Evolutionary conservation across 2,329 filamentous ascomycete genomes (phyloP).

Genomic region (Fusarium decemcellulare): DNA sequence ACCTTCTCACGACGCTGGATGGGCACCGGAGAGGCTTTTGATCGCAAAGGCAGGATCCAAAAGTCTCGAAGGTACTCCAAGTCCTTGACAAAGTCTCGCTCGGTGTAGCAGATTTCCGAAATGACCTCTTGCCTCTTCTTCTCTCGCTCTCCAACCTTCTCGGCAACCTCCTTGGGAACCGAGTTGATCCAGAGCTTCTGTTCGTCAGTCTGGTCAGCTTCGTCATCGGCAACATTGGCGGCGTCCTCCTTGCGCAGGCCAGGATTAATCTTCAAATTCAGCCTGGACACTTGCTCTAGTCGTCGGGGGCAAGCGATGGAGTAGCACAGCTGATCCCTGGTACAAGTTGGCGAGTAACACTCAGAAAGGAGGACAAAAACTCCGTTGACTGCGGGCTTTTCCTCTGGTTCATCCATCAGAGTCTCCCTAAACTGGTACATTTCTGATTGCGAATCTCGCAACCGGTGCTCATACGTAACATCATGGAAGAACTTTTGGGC

Average conservation of each 20-base stretch:
- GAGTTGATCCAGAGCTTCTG: conserved; percentile 99
- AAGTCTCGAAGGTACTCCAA: conserved; percentile 97
- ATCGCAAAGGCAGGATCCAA: conserved; percentile 94
- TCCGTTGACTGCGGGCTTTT: conserved; percentile 84
- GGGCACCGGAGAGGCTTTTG: conserved; percentile 88
- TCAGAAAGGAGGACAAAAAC: conserved; percentile 97
- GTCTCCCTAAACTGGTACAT: conserved; percentile 98
- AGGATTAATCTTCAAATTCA: conserved; percentile 94
- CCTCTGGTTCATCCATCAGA: conserved; percentile 85
- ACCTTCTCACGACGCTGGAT: conserved; percentile 90
- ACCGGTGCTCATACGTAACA: conserved; percentile 95
- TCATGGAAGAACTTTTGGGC: conserved; percentile 99
- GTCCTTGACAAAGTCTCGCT: conserved; percentile 99
- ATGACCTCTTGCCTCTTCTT: conserved; percentile 99
- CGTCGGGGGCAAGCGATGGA: conserved; percentile 96
- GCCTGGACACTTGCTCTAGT: conserved; percentile 92
- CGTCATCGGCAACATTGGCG: conserved; percentile 79
- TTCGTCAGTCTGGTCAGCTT: conserved; percentile 87
- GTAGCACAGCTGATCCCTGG: conserved; percentile 94
- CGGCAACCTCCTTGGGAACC: conserved; percentile 93
- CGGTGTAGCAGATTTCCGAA: conserved; percentile 98
- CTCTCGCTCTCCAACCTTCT: conserved; percentile 89
- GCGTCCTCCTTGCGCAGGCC: conserved; percentile 79
- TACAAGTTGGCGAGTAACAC: conserved; percentile 98
- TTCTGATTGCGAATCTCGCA: conserved; percentile 94